A percentile compares a stretch with the other conserved stretches of the same genome.
phyloP scores from a whole-genome alignment of 441 rosid species.

The Mallotus repandus region DNA sequence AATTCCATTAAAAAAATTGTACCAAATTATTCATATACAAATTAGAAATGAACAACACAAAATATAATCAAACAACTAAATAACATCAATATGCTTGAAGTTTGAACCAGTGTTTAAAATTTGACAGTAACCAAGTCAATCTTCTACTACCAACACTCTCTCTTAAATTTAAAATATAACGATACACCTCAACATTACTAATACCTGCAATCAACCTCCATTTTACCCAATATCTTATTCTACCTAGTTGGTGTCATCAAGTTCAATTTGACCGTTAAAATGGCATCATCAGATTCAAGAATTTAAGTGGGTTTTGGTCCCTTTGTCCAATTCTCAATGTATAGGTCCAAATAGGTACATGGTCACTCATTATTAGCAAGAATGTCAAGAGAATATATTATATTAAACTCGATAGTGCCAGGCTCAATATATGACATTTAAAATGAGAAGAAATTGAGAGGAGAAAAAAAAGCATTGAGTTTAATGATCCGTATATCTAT shows the following conservation, averaged over 20 bases:
- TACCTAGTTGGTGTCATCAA: too few relatives aligned
- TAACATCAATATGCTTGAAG: slow-evolving; percentile 53
- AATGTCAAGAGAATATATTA: background rate
- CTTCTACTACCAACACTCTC: slow-evolving; percentile 38
- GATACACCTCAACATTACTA: slow-evolving; percentile 51
- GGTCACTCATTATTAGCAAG: background rate
- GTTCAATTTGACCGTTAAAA: too few relatives aligned
- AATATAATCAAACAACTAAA: background rate
- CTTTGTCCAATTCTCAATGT: background rate
- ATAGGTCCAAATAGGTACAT: background rate
- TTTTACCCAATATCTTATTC: background rate
- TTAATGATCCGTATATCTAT: background rate
- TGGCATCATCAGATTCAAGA: too few relatives aligned
- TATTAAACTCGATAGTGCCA: background rate
- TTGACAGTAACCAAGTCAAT: slow-evolving; percentile 63
- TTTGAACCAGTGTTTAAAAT: slow-evolving; percentile 57
- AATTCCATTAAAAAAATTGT: too few relatives aligned
- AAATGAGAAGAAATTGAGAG: too few relatives aligned
- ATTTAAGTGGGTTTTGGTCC: too few relatives aligned
- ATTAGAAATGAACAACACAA: too few relatives aligned
- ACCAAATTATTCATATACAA: too few relatives aligned
- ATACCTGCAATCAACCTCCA: slow-evolving; percentile 50
- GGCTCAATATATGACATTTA: too few relatives aligned
- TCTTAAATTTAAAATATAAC: slow-evolving; percentile 55
- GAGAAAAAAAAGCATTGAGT: too few relatives aligned